A percentile compares a stretch with the other conserved stretches of the same genome.
These are phyloP conservation scores for Mucuna pruriens DNA, from an alignment of 306 rosid species.

Conservation along the genomic window DNA sequence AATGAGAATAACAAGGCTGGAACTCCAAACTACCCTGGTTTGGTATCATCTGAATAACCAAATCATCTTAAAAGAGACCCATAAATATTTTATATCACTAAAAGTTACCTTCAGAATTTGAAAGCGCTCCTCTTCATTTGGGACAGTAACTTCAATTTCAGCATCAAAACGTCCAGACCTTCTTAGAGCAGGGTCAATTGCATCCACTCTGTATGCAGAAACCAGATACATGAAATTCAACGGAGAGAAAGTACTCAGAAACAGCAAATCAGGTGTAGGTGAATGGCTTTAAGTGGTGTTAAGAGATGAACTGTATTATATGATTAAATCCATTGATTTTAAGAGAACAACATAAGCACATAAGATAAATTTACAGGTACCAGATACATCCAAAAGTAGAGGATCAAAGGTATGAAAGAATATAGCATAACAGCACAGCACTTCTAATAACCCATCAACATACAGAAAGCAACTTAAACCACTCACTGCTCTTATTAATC, in stretches of 20 bases:
- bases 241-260: not conserved
- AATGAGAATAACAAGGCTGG: not conserved
- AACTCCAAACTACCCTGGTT: not conserved
- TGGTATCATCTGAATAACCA: conserved; percentile 25
- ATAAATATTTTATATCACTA: not conserved
- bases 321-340: conserved; percentile 7
- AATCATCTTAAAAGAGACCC: conserved; percentile 2
- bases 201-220: conserved; percentile 65
- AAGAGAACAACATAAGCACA: conserved; percentile 9
- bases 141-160: conserved; percentile 88
- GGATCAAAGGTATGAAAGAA: not conserved
- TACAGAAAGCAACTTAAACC: not conserved
- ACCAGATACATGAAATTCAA: conserved; percentile 32
- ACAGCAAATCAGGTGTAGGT: conserved; percentile 23
- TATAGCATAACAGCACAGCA: not conserved
- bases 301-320: conserved; percentile 1
- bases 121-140: conserved; percentile 76
- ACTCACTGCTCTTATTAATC: not conserved
- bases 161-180: conserved; percentile 89
- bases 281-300: not conserved
- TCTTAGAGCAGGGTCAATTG: conserved; percentile 89
- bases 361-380: conserved; percentile 16
- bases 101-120: conserved; percentile 81
- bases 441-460: not conserved
- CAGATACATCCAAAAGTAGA: not conserved